Evolutionary conservation across 768 basidiomycete species (phyloP), one percentile per base, ranked within the genome.

Genomic region (Russula earlei): DNA sequence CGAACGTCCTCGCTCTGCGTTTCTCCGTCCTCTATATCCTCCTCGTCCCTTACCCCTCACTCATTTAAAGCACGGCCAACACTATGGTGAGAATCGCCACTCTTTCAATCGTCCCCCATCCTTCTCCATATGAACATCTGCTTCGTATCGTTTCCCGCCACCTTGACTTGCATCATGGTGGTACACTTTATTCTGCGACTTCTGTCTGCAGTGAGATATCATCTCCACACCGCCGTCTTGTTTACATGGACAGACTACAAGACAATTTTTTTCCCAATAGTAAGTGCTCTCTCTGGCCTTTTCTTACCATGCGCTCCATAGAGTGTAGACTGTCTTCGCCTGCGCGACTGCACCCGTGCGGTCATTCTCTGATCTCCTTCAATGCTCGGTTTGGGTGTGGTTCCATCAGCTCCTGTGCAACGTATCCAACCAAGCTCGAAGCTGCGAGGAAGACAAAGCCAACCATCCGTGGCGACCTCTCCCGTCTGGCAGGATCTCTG

Each of bases 181-280:
- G 44, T 45, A 14, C 34, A 24, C 50, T 24, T 58, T 17, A 24
- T 58, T 27, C 29, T 52, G 20, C 44, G 34, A 24, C 44, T 52
- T 17, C 24, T 59, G 25, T 49, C 52, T 12, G 47, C 44, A 19
- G 42, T 61, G 46, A 24, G n/a, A 31, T 57, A 60, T 24, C 47
- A 65, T 33, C 42, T 65, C 31, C 34, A 62, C 44, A 65, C 64
- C 22, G 56, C 61, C 25, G 46, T 67, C 22, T 54, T 68, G 10
- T 68, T 68, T 49, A 68, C 67, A 17, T 63, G 63, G 61, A 63
- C 67, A n/a, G 67, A 68, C 59, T 66, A 61, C 58, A 67, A 67
- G 55, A 67, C 67, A 5, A 62, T 67, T 20, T 49, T 68, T n/a
- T 27, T 68, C 12, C 67, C 67, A 22, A 55, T 68, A 27, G 67